A percentile compares a stretch with the other conserved stretches of the same genome.
Evolutionary conservation across 257 asterid genomes (phyloP).

Genomic region (Rehmannia glutinosa): DNA sequence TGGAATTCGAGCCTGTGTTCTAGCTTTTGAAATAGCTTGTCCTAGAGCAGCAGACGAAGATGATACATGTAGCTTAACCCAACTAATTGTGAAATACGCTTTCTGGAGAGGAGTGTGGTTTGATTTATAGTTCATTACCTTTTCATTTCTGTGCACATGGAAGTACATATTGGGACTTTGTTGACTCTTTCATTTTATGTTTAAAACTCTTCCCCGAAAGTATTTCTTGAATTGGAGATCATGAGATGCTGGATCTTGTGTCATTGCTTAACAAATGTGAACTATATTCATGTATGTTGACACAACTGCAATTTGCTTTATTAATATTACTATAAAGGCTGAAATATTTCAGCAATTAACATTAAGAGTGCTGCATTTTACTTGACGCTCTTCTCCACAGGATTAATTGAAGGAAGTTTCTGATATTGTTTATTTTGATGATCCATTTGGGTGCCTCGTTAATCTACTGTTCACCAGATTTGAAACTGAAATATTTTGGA

Average conservation of each 20-base stretch:
- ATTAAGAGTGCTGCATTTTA: conserved; percentile 46
- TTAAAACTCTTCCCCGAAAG: not conserved
- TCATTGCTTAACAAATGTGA: conserved; percentile 14
- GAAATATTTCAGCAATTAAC: conserved; percentile 43
- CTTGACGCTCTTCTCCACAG: conserved; percentile 77
- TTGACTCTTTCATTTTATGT: not conserved
- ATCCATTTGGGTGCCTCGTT: conserved; percentile 72
- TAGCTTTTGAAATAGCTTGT: conserved; percentile 5
- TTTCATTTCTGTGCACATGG: not conserved
- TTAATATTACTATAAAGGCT: conserved; percentile 29
- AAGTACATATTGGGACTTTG: not conserved
- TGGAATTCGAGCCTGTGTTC: not conserved
- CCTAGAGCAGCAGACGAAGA: not conserved
- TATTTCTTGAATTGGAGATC: conserved; percentile 15
- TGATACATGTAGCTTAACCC: not conserved
- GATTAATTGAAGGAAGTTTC: conserved; percentile 82
- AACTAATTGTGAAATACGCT: not conserved
- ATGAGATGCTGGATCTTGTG: conserved; percentile 7
- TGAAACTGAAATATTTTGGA: conserved; percentile 89
- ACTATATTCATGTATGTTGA: conserved; percentile 11
- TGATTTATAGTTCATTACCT: not conserved
- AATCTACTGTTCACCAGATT: conserved; percentile 81
- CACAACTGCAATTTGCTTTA: conserved; percentile 27
- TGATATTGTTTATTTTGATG: conserved; percentile 78
- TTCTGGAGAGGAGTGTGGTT: not conserved